phyloP scores from a whole-genome alignment of 148 eudicot species.

The Dysphania ambrosioides region DNA sequence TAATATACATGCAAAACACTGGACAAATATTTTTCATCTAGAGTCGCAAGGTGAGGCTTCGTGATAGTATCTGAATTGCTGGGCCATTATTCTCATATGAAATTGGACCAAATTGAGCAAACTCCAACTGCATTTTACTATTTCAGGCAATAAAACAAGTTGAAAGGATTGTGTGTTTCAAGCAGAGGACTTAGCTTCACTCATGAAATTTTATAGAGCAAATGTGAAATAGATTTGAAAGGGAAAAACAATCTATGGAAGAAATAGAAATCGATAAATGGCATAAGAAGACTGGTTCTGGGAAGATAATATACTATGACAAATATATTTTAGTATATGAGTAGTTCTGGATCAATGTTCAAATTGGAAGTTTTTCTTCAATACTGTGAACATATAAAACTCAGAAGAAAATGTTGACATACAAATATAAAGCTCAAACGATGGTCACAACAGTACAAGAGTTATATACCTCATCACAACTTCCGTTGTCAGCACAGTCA shows the following conservation, averaged over 20 bases:
- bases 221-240: not conserved
- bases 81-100: not conserved
- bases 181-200: not conserved
- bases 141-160: not conserved
- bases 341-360: not conserved
- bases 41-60: too few species aligned
- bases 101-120: too few species aligned
- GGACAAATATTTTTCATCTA: too few species aligned
- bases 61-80: too few species aligned
- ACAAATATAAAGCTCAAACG: not conserved
- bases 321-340: not conserved
- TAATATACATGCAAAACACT: too few species aligned
- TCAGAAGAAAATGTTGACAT: not conserved
- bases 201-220: not conserved
- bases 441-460: not conserved
- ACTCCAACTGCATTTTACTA: too few species aligned
- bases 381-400: not conserved
- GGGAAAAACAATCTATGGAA: not conserved
- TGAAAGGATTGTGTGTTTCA: too few species aligned
- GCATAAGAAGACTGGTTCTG: too few species aligned
- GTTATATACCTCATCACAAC: constrained; percentile 70
- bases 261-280: not conserved
- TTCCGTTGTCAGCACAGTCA: constrained; percentile 80
- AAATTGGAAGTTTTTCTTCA: not conserved
- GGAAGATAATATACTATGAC: too few species aligned